phyloP scores from a whole-genome alignment of 257 asterid species.

The Nicotiana otophora region DNA sequence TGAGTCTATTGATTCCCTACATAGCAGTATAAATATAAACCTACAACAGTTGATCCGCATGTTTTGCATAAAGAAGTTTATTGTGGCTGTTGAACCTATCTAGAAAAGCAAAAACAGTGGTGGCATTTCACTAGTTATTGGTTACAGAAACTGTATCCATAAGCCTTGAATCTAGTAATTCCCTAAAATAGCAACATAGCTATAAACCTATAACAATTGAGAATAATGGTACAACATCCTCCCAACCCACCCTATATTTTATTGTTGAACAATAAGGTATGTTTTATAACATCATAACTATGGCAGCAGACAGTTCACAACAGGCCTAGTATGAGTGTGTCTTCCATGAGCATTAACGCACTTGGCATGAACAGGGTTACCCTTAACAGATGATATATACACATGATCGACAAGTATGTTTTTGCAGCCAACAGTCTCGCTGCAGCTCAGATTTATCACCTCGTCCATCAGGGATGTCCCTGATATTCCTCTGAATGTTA shows the following conservation, averaged over 20 bases:
- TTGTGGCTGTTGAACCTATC: not conserved
- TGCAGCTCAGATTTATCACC: constrained; percentile 47
- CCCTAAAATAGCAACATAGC: not conserved
- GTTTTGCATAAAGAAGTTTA: no score
- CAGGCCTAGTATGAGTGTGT: constrained; percentile 40
- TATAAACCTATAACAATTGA: not conserved
- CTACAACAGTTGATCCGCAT: not conserved
- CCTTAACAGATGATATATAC: constrained; percentile 29
- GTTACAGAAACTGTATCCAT: not conserved
- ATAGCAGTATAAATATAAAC: not conserved
- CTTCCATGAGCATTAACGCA: constrained; percentile 57
- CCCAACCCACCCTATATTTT: not conserved
- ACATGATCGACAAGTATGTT: constrained; percentile 37
- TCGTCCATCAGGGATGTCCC: constrained; percentile 48
- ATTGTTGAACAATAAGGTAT: not conserved
- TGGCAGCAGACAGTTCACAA: constrained; percentile 32
- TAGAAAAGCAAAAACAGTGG: not conserved
- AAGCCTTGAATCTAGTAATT: not conserved
- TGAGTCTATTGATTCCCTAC: not conserved
- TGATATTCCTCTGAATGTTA: constrained; percentile 37
- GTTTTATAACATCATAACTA: constrained; percentile 6
- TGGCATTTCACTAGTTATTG: not conserved
- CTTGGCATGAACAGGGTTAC: constrained; percentile 28
- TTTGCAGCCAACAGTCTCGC: constrained; percentile 34
- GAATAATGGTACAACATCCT: not conserved